Evolutionary conservation across 2,329 filamentous ascomycete species (phyloP).

Genomic region (Phaeosphaeria sp.): DNA sequence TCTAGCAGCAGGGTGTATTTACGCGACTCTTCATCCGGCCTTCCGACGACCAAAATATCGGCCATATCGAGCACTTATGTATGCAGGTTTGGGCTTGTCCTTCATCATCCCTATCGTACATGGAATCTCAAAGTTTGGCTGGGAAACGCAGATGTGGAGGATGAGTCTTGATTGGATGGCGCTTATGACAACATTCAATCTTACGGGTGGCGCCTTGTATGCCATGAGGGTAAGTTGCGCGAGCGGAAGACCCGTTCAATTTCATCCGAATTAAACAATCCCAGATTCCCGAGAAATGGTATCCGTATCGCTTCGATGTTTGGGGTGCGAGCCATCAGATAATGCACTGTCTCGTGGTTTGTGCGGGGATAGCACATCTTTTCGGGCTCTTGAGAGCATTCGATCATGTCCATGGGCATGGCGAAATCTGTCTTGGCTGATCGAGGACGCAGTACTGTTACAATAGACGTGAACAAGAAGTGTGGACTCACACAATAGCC

Average conservation of each 20-base stretch:
- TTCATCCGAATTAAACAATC: slow-evolving; percentile 16
- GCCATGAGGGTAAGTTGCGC: slow-evolving; percentile 9
- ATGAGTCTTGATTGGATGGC: slow-evolving; percentile 30
- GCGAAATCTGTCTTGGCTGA: slow-evolving; percentile 6
- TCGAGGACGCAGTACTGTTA: not conserved
- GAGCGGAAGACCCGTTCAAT: slow-evolving; percentile 22
- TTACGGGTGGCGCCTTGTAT: slow-evolving; percentile 13
- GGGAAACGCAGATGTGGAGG: slow-evolving; percentile 16
- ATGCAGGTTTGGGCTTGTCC: not conserved
- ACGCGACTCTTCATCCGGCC: slow-evolving; percentile 17
- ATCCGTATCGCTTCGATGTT: slow-evolving; percentile 54
- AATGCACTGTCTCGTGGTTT: slow-evolving; percentile 57
- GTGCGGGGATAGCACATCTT: slow-evolving; percentile 47
- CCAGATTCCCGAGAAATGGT: slow-evolving; percentile 55
- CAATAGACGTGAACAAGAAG: too few species aligned
- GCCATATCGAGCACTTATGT: slow-evolving; percentile 6
- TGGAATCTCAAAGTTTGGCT: slow-evolving; percentile 15
- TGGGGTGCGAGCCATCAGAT: slow-evolving; percentile 58
- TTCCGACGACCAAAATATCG: slow-evolving; percentile 21
- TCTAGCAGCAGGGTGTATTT: slow-evolving; percentile 7
- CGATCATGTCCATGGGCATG: slow-evolving; percentile 15
- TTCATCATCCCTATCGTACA: slow-evolving; percentile 21
- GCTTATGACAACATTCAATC: slow-evolving; percentile 19
- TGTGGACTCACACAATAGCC: not conserved
- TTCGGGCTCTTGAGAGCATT: slow-evolving; percentile 40